A percentile compares a stretch with the other conserved stretches of the same genome.
Evolutionary conservation across 306 rosid species (phyloP).

Genomic region (Vigna reflexopilosa): DNA sequence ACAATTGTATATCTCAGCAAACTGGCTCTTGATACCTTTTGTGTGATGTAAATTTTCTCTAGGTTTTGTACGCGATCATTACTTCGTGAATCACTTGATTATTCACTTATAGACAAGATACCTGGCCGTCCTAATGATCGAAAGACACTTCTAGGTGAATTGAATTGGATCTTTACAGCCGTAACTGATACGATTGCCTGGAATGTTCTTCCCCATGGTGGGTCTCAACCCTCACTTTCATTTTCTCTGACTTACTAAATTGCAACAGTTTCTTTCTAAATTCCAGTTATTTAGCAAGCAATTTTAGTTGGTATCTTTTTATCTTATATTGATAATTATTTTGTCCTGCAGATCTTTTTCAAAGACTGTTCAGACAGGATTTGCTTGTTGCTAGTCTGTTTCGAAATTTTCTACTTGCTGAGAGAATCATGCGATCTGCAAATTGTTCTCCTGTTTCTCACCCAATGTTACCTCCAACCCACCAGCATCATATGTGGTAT

Average conservation of each 20-base stretch:
- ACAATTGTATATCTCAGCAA: not conserved
- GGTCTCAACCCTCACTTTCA: conserved; percentile 30
- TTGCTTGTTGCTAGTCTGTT: conserved; percentile 91
- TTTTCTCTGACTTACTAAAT: conserved; percentile 10
- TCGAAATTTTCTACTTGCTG: conserved; percentile 95
- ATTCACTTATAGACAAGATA: conserved; percentile 86
- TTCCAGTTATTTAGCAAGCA: conserved; percentile 18
- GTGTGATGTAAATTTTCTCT: conserved; percentile 42
- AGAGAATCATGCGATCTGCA: conserved; percentile 97
- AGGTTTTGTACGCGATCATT: conserved; percentile 95
- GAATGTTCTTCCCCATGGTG: conserved; percentile 99
- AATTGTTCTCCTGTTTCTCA: conserved; percentile 96
- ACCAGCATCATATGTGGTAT: conserved; percentile 99
- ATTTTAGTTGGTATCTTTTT: conserved; percentile 34
- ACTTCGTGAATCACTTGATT: conserved; percentile 78
- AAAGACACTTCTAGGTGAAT: conserved; percentile 93
- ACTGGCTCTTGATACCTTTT: conserved; percentile 10
- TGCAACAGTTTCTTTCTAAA: conserved; percentile 13
- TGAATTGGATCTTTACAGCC: conserved; percentile 99
- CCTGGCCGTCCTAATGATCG: conserved; percentile 98
- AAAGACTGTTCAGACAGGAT: conserved; percentile 97
- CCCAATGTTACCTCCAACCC: conserved; percentile 92
- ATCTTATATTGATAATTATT: conserved; percentile 29
- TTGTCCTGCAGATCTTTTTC: conserved; percentile 85
- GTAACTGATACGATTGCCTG: conserved; percentile 99